Conservation (phyloP, 495 filamentous ascomycete genomes). For the Filosporella fistucella region DNA sequence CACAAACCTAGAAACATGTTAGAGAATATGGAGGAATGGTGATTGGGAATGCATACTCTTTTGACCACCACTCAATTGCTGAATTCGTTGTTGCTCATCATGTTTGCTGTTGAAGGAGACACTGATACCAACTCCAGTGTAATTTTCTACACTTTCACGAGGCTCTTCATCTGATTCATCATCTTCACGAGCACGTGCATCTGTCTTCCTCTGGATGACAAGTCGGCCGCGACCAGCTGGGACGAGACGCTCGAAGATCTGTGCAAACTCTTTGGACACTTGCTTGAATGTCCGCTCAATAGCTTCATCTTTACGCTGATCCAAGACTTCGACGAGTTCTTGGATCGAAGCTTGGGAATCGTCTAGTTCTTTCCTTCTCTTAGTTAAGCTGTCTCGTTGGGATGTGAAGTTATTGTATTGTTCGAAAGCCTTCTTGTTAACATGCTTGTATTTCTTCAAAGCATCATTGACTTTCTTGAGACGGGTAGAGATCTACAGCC, state of each 20-base stretch:
- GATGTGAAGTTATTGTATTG: constrained; percentile 97
- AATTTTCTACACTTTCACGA: constrained; percentile 82
- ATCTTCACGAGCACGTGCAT: constrained; percentile 54
- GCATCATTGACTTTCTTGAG: constrained; percentile 91
- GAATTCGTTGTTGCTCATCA: constrained; percentile 96
- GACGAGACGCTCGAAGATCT: constrained; percentile 91
- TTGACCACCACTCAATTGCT: constrained; percentile 94
- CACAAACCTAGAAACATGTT: constrained; percentile 64
- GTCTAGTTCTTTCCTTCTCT: constrained; percentile 80
- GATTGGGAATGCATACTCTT: constrained; percentile 64
- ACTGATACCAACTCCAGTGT: constrained; percentile 95
- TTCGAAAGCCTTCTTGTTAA: constrained; percentile 99
- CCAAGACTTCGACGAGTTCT: constrained; percentile 85
- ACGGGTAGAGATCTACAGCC: constrained; percentile 63
- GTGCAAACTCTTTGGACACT: constrained; percentile 85
- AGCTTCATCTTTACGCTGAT: constrained; percentile 91
- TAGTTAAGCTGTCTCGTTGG: constrained; percentile 77
- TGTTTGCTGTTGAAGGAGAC: constrained; percentile 97
- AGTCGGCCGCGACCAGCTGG: constrained; percentile 88
- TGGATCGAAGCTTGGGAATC: constrained; percentile 78
- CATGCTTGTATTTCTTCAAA: constrained; percentile 91
- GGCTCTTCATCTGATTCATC: constrained; percentile 66
- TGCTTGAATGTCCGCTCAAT: constrained; percentile 99
- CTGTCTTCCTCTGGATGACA: constrained; percentile 88
- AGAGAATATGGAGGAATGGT: constrained; percentile 11